A percentile compares a stretch with the other conserved stretches of the same genome.
These are phyloP conservation scores for Prunus salicina DNA, from an alignment of 306 rosid genomes.

Conservation along the genomic window DNA sequence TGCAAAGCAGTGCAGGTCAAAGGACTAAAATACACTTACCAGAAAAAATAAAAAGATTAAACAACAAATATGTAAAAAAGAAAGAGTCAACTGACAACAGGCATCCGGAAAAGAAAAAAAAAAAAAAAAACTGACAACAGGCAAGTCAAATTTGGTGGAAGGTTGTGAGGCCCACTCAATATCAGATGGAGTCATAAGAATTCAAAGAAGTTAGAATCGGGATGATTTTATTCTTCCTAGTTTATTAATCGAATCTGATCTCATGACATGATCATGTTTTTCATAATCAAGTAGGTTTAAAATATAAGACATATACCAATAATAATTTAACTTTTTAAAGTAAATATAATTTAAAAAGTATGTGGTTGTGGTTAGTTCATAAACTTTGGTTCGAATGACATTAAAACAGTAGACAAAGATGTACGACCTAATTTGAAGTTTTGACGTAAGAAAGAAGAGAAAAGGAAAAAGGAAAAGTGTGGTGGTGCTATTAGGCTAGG, in stretches of 20 bases:
- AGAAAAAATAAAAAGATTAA: not conserved
- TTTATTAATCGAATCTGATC: not conserved
- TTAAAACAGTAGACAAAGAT: not conserved
- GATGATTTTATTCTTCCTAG: not conserved
- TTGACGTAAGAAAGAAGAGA: no score
- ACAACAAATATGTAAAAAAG: not conserved
- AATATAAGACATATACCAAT: not conserved
- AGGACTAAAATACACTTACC: not conserved
- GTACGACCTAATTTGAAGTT: no score
- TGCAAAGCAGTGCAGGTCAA: not conserved
- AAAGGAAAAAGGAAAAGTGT: no score
- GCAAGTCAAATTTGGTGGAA: not conserved
- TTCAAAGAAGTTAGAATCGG: not conserved
- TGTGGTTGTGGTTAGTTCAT: not conserved
- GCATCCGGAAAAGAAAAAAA: no score
- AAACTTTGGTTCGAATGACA: not conserved
- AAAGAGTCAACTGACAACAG: not conserved
- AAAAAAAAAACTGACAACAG: not conserved
- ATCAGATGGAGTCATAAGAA: not conserved
- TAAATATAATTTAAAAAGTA: not conserved
- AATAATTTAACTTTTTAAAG: not conserved
- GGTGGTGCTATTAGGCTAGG: no score
- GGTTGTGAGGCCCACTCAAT: not conserved
- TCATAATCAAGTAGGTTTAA: not conserved
- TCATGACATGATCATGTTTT: not conserved